phyloP scores from a whole-genome alignment of 1,284 basidiomycete species.

The Irpex sp. region DNA sequence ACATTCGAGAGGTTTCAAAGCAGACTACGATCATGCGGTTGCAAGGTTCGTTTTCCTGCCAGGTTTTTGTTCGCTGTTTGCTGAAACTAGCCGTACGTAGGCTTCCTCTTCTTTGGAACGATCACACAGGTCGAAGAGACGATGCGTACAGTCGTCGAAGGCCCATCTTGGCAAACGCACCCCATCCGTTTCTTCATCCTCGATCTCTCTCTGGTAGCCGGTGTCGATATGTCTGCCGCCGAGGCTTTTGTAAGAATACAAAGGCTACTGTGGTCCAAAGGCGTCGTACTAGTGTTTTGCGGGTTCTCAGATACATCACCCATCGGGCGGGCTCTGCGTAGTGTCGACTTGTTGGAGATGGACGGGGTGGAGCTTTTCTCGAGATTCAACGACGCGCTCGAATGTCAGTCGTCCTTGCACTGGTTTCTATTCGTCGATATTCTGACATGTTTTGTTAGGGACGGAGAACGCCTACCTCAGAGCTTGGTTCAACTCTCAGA shows the following conservation, averaged over 20 bases:
- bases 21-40: slow-evolving; percentile 90
- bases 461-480: slow-evolving; percentile 85
- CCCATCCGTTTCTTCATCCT: slow-evolving; percentile 90
- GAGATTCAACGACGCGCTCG: slow-evolving; percentile 87
- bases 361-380: slow-evolving; percentile 82
- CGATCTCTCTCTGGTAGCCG: slow-evolving; percentile 83
- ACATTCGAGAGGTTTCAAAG: slow-evolving; percentile 87
- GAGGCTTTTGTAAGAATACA: slow-evolving; percentile 95
- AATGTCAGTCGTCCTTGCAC: slow-evolving; percentile 58
- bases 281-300: slow-evolving; percentile 86
- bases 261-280: slow-evolving; percentile 72
- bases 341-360: slow-evolving; percentile 74
- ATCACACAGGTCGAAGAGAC: slow-evolving; percentile 86
- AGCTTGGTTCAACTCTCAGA: slow-evolving; percentile 69
- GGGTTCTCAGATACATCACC: slow-evolving; percentile 66
- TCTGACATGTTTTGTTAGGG: slow-evolving; percentile 43
- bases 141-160: slow-evolving; percentile 72
- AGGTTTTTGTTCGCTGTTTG: no score
- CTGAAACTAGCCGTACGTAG: slow-evolving; percentile 25
- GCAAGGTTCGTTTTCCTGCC: slow-evolving; percentile 49
- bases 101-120: slow-evolving; percentile 96
- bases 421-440: not conserved
- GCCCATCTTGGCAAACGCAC: slow-evolving; percentile 70
- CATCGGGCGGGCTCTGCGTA: slow-evolving; percentile 69
- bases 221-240: slow-evolving; percentile 92